These are phyloP conservation scores for Fusarium sp. DNA, from an alignment of 2,329 filamentous ascomycete genomes.

Conservation along the genomic window DNA sequence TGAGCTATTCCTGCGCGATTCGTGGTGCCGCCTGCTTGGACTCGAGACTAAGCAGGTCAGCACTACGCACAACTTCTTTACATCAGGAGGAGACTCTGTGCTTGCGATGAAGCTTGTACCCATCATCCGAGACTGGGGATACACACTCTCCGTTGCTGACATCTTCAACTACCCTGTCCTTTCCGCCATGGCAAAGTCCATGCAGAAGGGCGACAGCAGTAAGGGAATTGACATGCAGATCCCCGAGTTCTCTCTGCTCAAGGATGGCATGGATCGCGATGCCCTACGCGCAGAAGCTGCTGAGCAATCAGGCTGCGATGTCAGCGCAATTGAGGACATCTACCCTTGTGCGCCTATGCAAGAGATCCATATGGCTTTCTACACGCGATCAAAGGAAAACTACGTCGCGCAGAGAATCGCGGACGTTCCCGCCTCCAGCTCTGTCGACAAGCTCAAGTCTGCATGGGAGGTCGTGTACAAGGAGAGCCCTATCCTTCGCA, in stretches of 20 bases:
- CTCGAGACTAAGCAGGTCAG: constrained; percentile 52
- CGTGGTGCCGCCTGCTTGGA: constrained; percentile 56
- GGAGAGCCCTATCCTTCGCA: constrained; percentile 59
- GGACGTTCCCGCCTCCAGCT: constrained; percentile 53
- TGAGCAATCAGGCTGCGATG: constrained; percentile 49
- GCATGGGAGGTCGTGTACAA: constrained; percentile 58
- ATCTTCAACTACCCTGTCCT: constrained; percentile 61
- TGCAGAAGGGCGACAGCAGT: constrained; percentile 44
- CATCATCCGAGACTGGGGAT: constrained; percentile 54
- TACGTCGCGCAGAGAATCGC: constrained; percentile 65
- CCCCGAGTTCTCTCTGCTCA: constrained; percentile 57
- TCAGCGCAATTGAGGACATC: constrained; percentile 59
- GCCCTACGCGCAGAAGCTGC: constrained; percentile 53
- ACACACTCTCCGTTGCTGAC: constrained; percentile 60
- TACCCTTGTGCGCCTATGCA: constrained; percentile 68
- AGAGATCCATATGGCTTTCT: constrained; percentile 65
- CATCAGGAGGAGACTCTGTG: constrained; percentile 63
- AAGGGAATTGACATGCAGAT: constrained; percentile 45
- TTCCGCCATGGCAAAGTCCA: constrained; percentile 57
- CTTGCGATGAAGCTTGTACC: constrained; percentile 64
- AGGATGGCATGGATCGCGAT: constrained; percentile 45
- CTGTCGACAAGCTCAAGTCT: constrained; percentile 53
- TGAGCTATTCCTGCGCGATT: constrained; percentile 49
- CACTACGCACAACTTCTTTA: constrained; percentile 60
- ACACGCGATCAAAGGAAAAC: constrained; percentile 61